A percentile compares a stretch with the other conserved stretches of the same genome.
Conservation (phyloP, 352 stramenopile species). For the Pythium sukuiense region DNA sequence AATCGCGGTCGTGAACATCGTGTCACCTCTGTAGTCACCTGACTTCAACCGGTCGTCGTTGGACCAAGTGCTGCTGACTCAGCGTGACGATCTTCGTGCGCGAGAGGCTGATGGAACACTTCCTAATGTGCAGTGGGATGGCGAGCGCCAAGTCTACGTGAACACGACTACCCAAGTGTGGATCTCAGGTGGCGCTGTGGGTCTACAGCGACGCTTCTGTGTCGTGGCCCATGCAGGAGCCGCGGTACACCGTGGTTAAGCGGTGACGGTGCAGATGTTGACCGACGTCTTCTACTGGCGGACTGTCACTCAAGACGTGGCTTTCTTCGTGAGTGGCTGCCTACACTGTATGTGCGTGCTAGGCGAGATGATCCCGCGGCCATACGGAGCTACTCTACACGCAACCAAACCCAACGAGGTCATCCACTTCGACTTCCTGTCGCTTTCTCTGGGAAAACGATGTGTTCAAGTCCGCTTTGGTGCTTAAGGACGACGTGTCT, state of each 20-base stretch:
- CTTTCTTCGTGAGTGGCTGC: slow-evolving; percentile 18
- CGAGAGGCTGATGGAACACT: too few species aligned
- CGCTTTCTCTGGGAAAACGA: slow-evolving; percentile 14
- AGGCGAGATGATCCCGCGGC: slow-evolving; percentile 17
- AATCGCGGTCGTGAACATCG: too few species aligned
- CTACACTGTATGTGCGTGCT: slow-evolving; percentile 26
- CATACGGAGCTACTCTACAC: slow-evolving; percentile 24
- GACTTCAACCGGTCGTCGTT: too few species aligned
- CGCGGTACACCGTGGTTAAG: slow-evolving; percentile 15
- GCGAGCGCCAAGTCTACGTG: too few species aligned
- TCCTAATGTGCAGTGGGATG: too few species aligned
- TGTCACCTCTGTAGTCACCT: too few species aligned
- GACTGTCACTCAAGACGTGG: slow-evolving; percentile 15
- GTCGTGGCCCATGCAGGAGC: too few species aligned
- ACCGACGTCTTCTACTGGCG: slow-evolving; percentile 20
- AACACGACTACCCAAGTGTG: too few species aligned
- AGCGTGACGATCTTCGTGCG: too few species aligned
- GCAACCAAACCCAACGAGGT: slow-evolving; percentile 36
- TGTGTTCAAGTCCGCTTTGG: slow-evolving; percentile 22
- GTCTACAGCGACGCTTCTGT: too few species aligned
- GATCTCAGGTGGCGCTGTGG: too few species aligned
- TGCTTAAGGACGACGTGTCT: slow-evolving; percentile 36
- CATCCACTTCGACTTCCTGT: slow-evolving; percentile 40
- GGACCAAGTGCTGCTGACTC: too few species aligned
- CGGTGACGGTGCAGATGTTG: slow-evolving; percentile 18